A percentile compares a stretch with the other conserved stretches of the same genome.
phyloP scores from a whole-genome alignment of 139 green algal genomes.

The Zygnema cylindricum region DNA sequence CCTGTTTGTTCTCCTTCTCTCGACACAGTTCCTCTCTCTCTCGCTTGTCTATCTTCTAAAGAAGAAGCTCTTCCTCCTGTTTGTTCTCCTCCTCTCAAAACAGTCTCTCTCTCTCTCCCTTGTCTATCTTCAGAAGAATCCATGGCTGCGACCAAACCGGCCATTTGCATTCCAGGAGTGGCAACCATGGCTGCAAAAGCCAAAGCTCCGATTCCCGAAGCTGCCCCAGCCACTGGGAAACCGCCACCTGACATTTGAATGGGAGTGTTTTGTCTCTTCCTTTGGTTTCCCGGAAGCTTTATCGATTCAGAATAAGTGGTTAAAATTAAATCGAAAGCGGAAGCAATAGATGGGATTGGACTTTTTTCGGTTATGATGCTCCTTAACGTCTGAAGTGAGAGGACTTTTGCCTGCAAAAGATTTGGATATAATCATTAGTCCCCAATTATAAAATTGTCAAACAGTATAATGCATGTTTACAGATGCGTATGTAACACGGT shows the following conservation, averaged over 20 bases:
- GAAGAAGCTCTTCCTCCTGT: background rate
- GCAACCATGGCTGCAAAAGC: background rate
- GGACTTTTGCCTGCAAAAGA: slow-evolving; percentile 35
- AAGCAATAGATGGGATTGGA: background rate
- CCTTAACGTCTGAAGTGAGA: slow-evolving; percentile 14
- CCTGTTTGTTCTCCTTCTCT: background rate
- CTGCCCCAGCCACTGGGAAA: background rate
- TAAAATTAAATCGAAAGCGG: slow-evolving; percentile 38
- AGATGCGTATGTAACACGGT: background rate
- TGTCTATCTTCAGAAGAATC: background rate
- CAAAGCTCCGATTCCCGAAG: background rate
- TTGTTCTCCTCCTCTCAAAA: background rate
- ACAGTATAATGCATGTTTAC: background rate
- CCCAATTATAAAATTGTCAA: background rate
- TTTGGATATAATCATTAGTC: background rate
- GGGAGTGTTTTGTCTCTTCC: background rate
- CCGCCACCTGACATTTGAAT: background rate
- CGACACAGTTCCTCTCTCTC: background rate
- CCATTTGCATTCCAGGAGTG: background rate
- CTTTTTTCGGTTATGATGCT: slow-evolving; percentile 23
- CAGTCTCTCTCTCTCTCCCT: background rate
- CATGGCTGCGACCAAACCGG: background rate
- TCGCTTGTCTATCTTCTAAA: background rate
- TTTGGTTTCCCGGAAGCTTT: background rate
- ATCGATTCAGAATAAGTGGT: background rate